phyloP scores from a whole-genome alignment of 2,329 filamentous ascomycete species.

The Dryadomyces quercus-mongolicae region DNA sequence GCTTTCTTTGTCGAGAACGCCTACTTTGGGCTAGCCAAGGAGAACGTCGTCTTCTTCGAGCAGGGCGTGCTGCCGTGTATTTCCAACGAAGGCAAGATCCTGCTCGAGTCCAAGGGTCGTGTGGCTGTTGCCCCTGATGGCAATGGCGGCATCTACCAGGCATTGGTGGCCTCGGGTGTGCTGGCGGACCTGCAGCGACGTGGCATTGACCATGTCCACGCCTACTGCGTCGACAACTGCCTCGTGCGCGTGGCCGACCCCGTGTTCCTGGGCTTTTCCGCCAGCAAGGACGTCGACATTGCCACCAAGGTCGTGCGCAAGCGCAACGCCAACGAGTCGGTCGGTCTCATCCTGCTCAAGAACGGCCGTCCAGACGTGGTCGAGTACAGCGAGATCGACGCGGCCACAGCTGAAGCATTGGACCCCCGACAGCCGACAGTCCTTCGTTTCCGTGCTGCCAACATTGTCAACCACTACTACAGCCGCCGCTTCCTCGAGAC shows the following conservation, averaged over 20 bases:
- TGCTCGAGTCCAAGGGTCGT: slow-evolving; percentile 81
- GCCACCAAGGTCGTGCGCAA: slow-evolving; percentile 99
- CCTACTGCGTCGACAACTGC: slow-evolving; percentile 98
- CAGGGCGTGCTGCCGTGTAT: slow-evolving; percentile 95
- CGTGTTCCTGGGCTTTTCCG: slow-evolving; percentile 86
- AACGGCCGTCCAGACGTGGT: slow-evolving; percentile 95
- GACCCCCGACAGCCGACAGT: slow-evolving; percentile 49
- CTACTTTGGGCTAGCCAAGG: slow-evolving; percentile 79
- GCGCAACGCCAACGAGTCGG: slow-evolving; percentile 89
- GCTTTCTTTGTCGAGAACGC: slow-evolving; percentile 80
- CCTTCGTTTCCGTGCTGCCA: slow-evolving; percentile 92
- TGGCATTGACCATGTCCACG: slow-evolving; percentile 88
- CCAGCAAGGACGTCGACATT: slow-evolving; percentile 80
- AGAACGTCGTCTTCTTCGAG: slow-evolving; percentile 88
- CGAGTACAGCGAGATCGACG: slow-evolving; percentile 95
- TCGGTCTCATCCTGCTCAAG: slow-evolving; percentile 87
- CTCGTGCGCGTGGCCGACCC: slow-evolving; percentile 98
- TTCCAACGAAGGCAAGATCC: slow-evolving; percentile 93
- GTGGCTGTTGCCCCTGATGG: slow-evolving; percentile 93
- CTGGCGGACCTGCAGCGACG: slow-evolving; percentile 80
- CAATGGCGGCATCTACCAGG: slow-evolving; percentile 94
- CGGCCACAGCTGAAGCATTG: slow-evolving; percentile 75
- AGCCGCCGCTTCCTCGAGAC: slow-evolving; percentile 84
- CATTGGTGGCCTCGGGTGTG: slow-evolving; percentile 67
- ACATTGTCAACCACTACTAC: slow-evolving; percentile 99